A percentile compares a stretch with the other conserved stretches of the same genome.
Evolutionary conservation across 352 stramenopile genomes (phyloP).

Genomic region (Thraustochytrium striatum): DNA sequence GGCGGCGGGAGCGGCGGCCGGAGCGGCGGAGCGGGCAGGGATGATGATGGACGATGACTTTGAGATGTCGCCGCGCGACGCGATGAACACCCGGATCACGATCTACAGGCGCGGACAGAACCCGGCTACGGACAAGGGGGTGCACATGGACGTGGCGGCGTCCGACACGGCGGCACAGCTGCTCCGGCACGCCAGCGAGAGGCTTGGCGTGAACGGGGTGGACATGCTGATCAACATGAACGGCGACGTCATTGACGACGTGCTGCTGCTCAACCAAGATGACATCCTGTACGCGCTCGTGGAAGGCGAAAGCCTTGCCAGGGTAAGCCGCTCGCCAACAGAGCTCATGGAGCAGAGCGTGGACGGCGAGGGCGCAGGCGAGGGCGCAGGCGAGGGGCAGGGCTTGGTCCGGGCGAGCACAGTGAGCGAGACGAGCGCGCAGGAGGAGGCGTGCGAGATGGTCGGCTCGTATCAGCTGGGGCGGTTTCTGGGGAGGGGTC

Average conservation of each 20-base stretch:
- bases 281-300: conserved; percentile 26
- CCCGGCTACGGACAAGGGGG: neutral
- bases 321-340: neutral
- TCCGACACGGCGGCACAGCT: too few species aligned
- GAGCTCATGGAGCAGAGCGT: neutral
- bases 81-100: conserved; percentile 11
- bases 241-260: conserved; percentile 32
- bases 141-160: conserved; percentile 6
- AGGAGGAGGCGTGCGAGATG: neutral
- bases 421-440: neutral
- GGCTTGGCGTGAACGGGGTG: conserved; percentile 20
- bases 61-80: neutral
- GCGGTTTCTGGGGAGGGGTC: conserved; percentile 46
- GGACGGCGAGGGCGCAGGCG: neutral
- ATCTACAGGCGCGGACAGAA: conserved; percentile 1
- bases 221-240: conserved; percentile 15
- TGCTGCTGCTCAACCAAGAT: conserved; percentile 16
- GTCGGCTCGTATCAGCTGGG: conserved; percentile 39
- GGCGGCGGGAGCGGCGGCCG: too few species aligned
- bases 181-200: conserved; percentile 9
- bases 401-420: neutral
- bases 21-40: too few species aligned
- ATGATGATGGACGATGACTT: neutral
- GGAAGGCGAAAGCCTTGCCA: conserved; percentile 4
- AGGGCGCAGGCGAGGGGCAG: neutral